These are phyloP conservation scores for Spatholobus suberectus DNA, from an alignment of 306 rosid species.

Conservation along the genomic window DNA sequence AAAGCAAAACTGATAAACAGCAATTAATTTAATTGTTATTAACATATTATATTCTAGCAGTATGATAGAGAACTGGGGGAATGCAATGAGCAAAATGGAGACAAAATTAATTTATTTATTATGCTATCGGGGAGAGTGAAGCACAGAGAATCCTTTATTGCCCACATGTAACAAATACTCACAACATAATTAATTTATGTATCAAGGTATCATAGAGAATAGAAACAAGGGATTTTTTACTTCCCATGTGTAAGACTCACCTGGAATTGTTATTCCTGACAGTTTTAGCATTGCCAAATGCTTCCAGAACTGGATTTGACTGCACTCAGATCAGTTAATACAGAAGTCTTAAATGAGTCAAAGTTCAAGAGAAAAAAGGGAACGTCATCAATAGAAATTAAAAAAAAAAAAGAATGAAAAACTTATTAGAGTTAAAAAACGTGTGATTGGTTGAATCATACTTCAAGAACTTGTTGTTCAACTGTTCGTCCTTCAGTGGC, in stretches of 20 bases:
- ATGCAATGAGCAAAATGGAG: constrained; percentile 36
- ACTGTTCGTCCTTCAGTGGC: constrained; percentile 98
- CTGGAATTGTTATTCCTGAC: constrained; percentile 98
- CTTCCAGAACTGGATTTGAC: constrained; percentile 99
- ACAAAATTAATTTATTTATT: constrained; percentile 19
- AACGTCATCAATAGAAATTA: background rate
- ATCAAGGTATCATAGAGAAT: constrained; percentile 22
- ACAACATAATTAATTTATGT: constrained; percentile 12
- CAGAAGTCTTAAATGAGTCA: constrained; percentile 36
- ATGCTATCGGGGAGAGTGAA: constrained; percentile 11
- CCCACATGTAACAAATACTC: constrained; percentile 32
- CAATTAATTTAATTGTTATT: background rate
- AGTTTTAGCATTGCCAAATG: constrained; percentile 99
- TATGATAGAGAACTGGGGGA: constrained; percentile 25
- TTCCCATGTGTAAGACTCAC: constrained; percentile 54
- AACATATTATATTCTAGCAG: constrained; percentile 24
- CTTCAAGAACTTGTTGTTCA: constrained; percentile 99
- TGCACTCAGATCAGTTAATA: constrained; percentile 52
- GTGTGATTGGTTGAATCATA: constrained; percentile 45
- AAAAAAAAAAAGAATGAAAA: constrained; percentile 14
- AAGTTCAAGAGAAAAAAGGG: constrained; percentile 9
- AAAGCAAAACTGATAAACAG: constrained; percentile 22
- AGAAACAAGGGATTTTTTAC: constrained; percentile 32
- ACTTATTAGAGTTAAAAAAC: constrained; percentile 9
- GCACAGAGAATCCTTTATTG: constrained; percentile 22